phyloP scores from a whole-genome alignment of 2,329 filamentous ascomycete genomes.

The Xylariaceae sp. region DNA sequence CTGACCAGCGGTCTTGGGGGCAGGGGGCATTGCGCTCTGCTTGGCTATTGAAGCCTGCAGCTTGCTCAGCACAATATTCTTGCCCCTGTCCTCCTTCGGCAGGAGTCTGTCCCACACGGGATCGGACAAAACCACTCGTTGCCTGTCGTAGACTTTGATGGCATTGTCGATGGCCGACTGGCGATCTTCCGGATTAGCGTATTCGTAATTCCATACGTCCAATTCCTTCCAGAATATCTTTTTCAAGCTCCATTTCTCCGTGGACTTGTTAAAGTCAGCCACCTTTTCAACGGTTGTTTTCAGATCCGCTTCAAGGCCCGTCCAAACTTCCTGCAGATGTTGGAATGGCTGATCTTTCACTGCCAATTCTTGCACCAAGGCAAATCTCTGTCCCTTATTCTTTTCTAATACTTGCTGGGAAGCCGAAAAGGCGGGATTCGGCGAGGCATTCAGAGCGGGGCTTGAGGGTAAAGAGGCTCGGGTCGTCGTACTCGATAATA shows the following conservation, averaged over 20 bases:
- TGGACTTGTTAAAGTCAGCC: slow-evolving; percentile 45
- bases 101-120: slow-evolving; percentile 59
- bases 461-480: slow-evolving; percentile 46
- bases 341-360: slow-evolving; percentile 47
- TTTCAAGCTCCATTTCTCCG: slow-evolving; percentile 51
- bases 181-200: slow-evolving; percentile 48
- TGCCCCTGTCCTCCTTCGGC: slow-evolving; percentile 52
- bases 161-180: slow-evolving; percentile 58
- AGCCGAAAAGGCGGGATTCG: slow-evolving; percentile 46
- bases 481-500: slow-evolving; percentile 38
- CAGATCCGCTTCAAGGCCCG: slow-evolving; percentile 50
- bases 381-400: slow-evolving; percentile 48
- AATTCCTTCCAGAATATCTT: slow-evolving; percentile 59
- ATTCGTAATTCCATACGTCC: slow-evolving; percentile 58
- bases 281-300: slow-evolving; percentile 52
- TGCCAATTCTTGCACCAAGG: slow-evolving; percentile 58
- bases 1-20: slow-evolving; percentile 44
- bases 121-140: slow-evolving; percentile 51
- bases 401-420: slow-evolving; percentile 49
- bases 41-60: slow-evolving; percentile 55
- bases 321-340: slow-evolving; percentile 46
- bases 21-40: slow-evolving; percentile 43
- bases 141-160: slow-evolving; percentile 54
- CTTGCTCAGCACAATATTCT: slow-evolving; percentile 57
- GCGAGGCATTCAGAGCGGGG: slow-evolving; percentile 53